Evolutionary conservation across 208 protist species (phyloP), one percentile per base, ranked within the genome.

Genomic region (Leishmania tarentolae): DNA sequence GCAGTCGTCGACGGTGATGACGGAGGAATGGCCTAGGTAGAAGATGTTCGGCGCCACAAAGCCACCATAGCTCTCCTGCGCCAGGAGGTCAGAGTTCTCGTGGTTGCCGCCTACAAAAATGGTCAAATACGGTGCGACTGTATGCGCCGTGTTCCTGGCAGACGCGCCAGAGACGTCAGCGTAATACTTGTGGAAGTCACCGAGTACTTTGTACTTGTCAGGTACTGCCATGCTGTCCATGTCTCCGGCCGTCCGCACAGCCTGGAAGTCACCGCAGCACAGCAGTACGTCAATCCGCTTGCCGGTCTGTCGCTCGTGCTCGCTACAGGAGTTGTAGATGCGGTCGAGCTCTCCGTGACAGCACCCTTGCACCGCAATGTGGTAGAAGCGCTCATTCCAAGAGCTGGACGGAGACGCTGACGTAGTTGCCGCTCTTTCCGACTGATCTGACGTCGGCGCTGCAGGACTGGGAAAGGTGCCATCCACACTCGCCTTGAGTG

Each of bases 41-140:
- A 99, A 99, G 76, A 99, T 99, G 84, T 99, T 99, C 1, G 95
- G 97, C 3, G 98, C 98, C 24, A 99, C 91, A 91, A 97, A 99
- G 31, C 99, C 99, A 21, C 98, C 99, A 84, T 99, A 97, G 80
- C 88, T 97, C 74, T 99, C 88, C 76, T 99, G 96, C 59, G 92
- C 95, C 21, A 99, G 88, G 90, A 99, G 91, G 77, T 98, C 98
- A 3, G 94, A 98, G 17, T 98, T 97, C 86, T 99, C 99, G 87
- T 99, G 99, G 88, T 99, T 99, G 65, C 99, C 99, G 35, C 99
- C 99, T 69, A 99, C 93, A 84, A 99, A 99, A 21, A 99, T 84
- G 31, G 99, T 99, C 17, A 99, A 89, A 28, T 99, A 96, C 17
- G 99, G 99, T n/a, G 98, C 99, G 53, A 63, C 28, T 44, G 17